A percentile compares a stretch with the other conserved stretches of the same genome.
Conservation (phyloP, 768 basidiomycete species). For the Leccinum fibrillosum region DNA sequence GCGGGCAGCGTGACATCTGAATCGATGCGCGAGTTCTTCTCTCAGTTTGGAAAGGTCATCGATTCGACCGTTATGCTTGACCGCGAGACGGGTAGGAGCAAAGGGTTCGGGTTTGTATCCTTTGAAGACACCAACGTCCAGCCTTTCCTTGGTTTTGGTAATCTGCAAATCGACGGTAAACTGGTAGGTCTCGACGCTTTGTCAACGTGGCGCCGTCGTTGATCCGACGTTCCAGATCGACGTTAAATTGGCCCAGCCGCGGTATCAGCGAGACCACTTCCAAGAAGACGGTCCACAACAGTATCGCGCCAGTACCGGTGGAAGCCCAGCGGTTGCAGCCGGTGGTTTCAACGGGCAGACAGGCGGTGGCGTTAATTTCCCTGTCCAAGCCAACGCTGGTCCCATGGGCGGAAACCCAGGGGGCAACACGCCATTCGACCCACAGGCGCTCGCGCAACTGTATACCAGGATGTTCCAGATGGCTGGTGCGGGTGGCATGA, state of each 20-base stretch:
- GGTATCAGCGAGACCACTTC: constrained; percentile 70
- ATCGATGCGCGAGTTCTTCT: constrained; percentile 89
- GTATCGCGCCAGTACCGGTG: constrained; percentile 9
- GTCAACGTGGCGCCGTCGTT: background rate
- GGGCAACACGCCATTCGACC: constrained; percentile 76
- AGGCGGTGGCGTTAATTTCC: constrained; percentile 36
- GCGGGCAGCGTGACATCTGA: constrained; percentile 91
- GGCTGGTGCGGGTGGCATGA: constrained; percentile 53
- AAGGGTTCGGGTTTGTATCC: constrained; percentile 97
- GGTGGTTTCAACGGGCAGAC: constrained; percentile 33
- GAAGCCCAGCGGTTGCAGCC: constrained; percentile 9
- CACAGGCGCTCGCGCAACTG: constrained; percentile 86
- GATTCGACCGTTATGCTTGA: constrained; percentile 99
- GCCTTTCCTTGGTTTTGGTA: constrained; percentile 83
- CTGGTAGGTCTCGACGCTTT: constrained; percentile 53
- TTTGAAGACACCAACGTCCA: constrained; percentile 92
- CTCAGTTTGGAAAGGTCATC: constrained; percentile 91
- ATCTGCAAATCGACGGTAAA: constrained; percentile 93
- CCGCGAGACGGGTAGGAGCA: constrained; percentile 89
- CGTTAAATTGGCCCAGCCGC: constrained; percentile 93
- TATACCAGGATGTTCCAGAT: constrained; percentile 96
- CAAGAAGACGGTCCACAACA: constrained; percentile 42
- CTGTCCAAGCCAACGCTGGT: constrained; percentile 22
- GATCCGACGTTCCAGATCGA: constrained; percentile 64
- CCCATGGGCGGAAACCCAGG: constrained; percentile 30